Base-by-base conservation (phyloP, 345 rosid species). In the Pugionium cornutum region DNA sequence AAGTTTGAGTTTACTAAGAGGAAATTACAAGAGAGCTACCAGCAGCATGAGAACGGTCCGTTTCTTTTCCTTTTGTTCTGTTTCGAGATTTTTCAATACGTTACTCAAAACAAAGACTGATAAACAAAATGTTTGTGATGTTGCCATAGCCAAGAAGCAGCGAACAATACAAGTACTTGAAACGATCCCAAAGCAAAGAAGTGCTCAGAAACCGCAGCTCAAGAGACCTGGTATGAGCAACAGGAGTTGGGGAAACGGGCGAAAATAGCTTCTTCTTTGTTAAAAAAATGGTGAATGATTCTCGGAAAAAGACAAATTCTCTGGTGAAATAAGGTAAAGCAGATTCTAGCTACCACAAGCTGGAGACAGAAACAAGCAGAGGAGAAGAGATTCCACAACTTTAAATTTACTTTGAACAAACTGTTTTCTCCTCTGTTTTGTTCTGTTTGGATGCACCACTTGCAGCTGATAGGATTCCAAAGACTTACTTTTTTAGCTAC, bases 21-120 rank as follows among this genome's bases (percentile, higher is more conserved):
- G 83, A 94, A 87, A 80, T 88, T 94, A 50, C 97, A 94, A 51
- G 95, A 90, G 74, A 68, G 92, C 9, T 94, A 94, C 79, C 95
- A 86, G 76, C 88, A 84, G 27, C 91, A 54, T 8, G 86, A 88
- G 72, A 90, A 79, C 9, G 96, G 99, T 94, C 66, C 0, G 89
- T 67, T 52, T 31, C 30, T 29, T 49, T 29, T 49, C 25, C 2
- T 25, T 37, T 9, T 25, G 18, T 18, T 18, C 18, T 2, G 45
- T 11, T 27, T 32, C 33, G 7, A 18, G 18, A 18, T 18, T 33
- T 33, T 41, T 31, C 3, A 31, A 30, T 18, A 18, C 45, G n/a
- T 35, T 62, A 25, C 3, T 61, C 42, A 26, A 50, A 47, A 39
- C 25, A 7, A 10, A 50, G n/a, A 28, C 53, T 62, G 34, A 47